Conservation (phyloP, 257 asterid species). For the Solanum arcanum region DNA sequence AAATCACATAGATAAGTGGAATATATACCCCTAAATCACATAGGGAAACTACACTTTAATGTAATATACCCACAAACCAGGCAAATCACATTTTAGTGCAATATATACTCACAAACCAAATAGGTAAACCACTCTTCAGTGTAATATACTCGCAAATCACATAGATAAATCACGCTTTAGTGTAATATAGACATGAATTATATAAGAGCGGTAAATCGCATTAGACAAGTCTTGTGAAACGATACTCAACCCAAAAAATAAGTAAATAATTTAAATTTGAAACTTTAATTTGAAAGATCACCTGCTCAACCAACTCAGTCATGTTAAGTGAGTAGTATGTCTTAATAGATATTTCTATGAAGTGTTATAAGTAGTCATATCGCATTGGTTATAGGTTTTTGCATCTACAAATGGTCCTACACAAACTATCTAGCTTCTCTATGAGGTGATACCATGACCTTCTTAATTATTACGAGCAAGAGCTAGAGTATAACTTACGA, state of each 20-base stretch:
- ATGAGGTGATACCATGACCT: background rate
- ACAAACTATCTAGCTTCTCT: background rate
- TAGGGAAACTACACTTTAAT: background rate
- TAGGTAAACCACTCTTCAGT: too few relatives aligned
- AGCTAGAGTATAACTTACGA: background rate
- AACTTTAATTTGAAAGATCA: background rate
- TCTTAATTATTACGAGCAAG: too few relatives aligned
- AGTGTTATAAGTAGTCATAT: background rate
- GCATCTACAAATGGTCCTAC: background rate
- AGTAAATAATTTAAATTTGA: rapidly evolving
- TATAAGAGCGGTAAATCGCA: too few relatives aligned
- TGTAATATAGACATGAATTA: background rate
- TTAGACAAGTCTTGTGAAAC: background rate
- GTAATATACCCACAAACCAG: background rate
- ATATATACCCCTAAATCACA: background rate
- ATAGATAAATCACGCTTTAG: background rate
- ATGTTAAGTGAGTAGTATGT: background rate
- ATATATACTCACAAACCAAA: background rate
- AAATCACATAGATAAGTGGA: background rate
- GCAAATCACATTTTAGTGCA: too few relatives aligned
- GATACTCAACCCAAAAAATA: background rate
- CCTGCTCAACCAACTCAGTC: background rate
- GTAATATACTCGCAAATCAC: too few relatives aligned
- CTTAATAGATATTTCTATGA: background rate
- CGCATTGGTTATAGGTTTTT: background rate